Evolutionary conservation across 1,139 yeast species (phyloP).

Genomic region (Pichia sorboxylosa): DNA sequence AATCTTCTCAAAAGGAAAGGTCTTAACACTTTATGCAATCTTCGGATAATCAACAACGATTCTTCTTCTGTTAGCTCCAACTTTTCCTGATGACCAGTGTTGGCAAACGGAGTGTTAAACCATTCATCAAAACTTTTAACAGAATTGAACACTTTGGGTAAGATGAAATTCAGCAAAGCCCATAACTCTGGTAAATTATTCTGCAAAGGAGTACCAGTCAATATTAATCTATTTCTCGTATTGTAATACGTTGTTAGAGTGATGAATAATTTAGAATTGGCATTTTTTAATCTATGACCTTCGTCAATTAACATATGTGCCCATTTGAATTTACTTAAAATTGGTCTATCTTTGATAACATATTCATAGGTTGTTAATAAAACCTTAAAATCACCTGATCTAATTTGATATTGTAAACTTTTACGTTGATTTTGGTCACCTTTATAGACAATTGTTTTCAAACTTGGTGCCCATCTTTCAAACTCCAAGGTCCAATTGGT

Average conservation of each 20-base stretch:
- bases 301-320: slow-evolving; percentile 84
- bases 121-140: slow-evolving; percentile 82
- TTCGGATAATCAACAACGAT: slow-evolving; percentile 80
- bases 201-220: slow-evolving; percentile 83
- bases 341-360: slow-evolving; percentile 60
- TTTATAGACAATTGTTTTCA: slow-evolving; percentile 59
- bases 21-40: slow-evolving; percentile 90
- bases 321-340: slow-evolving; percentile 61
- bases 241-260: slow-evolving; percentile 65
- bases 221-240: slow-evolving; percentile 64
- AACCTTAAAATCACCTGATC: slow-evolving; percentile 61
- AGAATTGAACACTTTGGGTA: slow-evolving; percentile 73
- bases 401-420: slow-evolving; percentile 47
- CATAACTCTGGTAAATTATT: slow-evolving; percentile 77
- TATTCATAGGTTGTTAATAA: slow-evolving; percentile 72
- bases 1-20: slow-evolving; percentile 90
- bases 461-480: slow-evolving; percentile 76
- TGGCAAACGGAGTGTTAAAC: slow-evolving; percentile 80
- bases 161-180: slow-evolving; percentile 69
- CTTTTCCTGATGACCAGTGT: slow-evolving; percentile 72
- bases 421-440: slow-evolving; percentile 68
- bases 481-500: slow-evolving; percentile 81
- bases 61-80: slow-evolving; percentile 85
- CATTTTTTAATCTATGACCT: slow-evolving; percentile 81
- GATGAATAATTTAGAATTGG: slow-evolving; percentile 60